phyloP scores from a whole-genome alignment of 345 rosid genomes.

The Lepidium didymum region DNA sequence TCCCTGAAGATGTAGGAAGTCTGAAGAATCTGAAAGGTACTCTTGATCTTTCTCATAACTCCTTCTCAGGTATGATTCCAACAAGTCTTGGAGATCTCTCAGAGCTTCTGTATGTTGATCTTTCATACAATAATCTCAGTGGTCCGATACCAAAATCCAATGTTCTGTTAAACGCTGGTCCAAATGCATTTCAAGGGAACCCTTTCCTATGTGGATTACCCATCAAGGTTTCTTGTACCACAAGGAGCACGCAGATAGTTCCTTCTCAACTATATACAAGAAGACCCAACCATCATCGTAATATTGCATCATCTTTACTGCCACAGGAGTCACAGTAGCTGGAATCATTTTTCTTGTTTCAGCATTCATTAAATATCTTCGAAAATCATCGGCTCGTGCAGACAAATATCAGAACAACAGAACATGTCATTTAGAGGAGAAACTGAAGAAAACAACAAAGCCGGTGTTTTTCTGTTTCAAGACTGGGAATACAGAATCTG shows the following conservation, averaged over 20 bases:
- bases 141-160: slow-evolving; percentile 62
- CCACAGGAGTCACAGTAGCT: neutral
- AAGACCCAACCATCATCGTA: slow-evolving; percentile 9
- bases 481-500: slow-evolving; percentile 31
- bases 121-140: slow-evolving; percentile 68
- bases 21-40: slow-evolving; percentile 49
- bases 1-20: slow-evolving; percentile 55
- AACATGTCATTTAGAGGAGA: slow-evolving; percentile 34
- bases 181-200: slow-evolving; percentile 73
- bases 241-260: slow-evolving; percentile 1
- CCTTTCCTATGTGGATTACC: slow-evolving; percentile 72
- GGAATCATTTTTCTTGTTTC: slow-evolving; percentile 51
- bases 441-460: slow-evolving; percentile 29
- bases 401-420: slow-evolving; percentile 11
- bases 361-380: slow-evolving; percentile 39
- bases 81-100: slow-evolving; percentile 61
- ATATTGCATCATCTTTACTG: slow-evolving; percentile 8
- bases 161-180: slow-evolving; percentile 51
- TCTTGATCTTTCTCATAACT: slow-evolving; percentile 77
- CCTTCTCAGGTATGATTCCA: slow-evolving; percentile 60
- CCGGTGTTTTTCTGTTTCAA: slow-evolving; percentile 57
- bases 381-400: slow-evolving; percentile 28
- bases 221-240: slow-evolving; percentile 39
- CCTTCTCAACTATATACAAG: slow-evolving; percentile 21
- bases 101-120: slow-evolving; percentile 57